Percentiles rank a stretch among this genome's conserved stretches.
These are phyloP conservation scores for Colletotrichum sansevieriae DNA, from an alignment of 2,329 filamentous ascomycete species.

Conservation along the genomic window DNA sequence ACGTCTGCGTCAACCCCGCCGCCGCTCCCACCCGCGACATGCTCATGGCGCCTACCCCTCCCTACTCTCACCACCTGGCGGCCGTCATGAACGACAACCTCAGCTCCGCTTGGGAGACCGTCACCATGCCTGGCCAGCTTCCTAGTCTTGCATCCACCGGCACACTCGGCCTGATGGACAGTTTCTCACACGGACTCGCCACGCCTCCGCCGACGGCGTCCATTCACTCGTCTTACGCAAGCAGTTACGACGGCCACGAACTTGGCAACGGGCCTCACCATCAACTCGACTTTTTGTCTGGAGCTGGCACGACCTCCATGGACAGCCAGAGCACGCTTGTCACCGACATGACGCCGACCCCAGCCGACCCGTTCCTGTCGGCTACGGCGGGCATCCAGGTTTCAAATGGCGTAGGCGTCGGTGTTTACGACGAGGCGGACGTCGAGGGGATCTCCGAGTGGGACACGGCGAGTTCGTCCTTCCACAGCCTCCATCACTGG, in stretches of 20 bases:
- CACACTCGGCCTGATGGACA: constrained; percentile 60
- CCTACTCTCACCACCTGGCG: constrained; percentile 60
- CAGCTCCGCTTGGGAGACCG: constrained; percentile 61
- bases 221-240: constrained; percentile 61
- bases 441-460: constrained; percentile 36
- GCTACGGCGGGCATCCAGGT: constrained; percentile 43
- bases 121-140: constrained; percentile 49
- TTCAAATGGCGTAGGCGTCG: constrained; percentile 38
- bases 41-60: constrained; percentile 67
- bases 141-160: constrained; percentile 51
- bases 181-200: constrained; percentile 65
- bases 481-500: constrained; percentile 41
- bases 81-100: constrained; percentile 71
- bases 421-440: constrained; percentile 41
- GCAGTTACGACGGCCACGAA: constrained; percentile 56
- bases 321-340: constrained; percentile 42
- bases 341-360: constrained; percentile 35
- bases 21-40: constrained; percentile 52
- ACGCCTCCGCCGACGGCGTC: constrained; percentile 70
- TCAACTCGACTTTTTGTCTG: constrained; percentile 40
- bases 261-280: constrained; percentile 38
- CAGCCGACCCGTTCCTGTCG: constrained; percentile 41
- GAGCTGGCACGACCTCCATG: constrained; percentile 40
- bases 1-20: constrained; percentile 48
- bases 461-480: constrained; percentile 38